Evolutionary conservation across 176 grass and related monocot species (phyloP).

Genomic region (Ensete glaucum): DNA sequence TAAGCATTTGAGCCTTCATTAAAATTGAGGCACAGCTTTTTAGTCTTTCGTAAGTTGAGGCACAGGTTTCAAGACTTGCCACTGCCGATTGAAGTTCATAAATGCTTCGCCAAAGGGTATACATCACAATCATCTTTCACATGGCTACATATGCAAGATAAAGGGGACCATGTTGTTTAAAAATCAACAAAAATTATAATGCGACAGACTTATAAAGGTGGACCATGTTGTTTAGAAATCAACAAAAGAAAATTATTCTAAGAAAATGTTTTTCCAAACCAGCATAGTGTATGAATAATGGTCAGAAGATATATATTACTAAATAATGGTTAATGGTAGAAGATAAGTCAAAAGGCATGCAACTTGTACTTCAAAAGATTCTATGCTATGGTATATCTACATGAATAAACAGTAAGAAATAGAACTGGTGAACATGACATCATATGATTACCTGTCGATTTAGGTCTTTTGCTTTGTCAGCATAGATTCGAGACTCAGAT

Average conservation of each 20-base stretch:
- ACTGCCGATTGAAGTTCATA: neutral
- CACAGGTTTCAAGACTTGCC: too few species aligned
- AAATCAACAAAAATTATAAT: neutral
- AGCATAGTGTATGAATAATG: neutral
- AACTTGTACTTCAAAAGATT: neutral
- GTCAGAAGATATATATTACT: neutral
- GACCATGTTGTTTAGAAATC: neutral
- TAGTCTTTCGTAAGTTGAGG: too few species aligned
- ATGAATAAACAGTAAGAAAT: neutral
- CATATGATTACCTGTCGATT: constrained; percentile 11
- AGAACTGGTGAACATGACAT: neutral
- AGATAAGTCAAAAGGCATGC: neutral
- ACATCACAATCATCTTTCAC: neutral
- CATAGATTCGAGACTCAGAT: constrained; percentile 23
- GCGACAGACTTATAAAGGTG: neutral
- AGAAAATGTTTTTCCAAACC: neutral
- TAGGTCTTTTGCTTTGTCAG: constrained; percentile 22
- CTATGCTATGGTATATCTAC: neutral
- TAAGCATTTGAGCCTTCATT: too few species aligned
- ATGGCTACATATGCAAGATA: neutral
- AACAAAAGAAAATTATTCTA: neutral
- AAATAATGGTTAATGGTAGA: neutral
- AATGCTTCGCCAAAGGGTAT: neutral
- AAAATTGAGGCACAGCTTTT: constrained; percentile 25
- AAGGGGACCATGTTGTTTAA: neutral